Evolutionary conservation across 495 filamentous ascomycete genomes (phyloP), one percentile per base, ranked within the genome.

Genomic region (Sporormia fimetaria): DNA sequence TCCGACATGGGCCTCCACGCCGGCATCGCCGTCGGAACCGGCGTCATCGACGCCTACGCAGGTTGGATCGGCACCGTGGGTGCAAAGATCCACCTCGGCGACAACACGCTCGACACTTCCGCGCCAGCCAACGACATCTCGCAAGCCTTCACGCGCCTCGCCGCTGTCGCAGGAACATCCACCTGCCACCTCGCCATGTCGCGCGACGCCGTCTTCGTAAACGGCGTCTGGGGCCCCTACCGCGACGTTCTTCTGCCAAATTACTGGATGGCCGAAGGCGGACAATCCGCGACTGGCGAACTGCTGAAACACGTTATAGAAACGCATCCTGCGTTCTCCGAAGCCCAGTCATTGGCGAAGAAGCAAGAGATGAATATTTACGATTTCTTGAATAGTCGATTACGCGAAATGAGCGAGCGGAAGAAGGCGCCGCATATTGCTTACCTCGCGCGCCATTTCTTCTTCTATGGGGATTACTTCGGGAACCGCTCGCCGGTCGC

Each of bases 21-120:
- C 4, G 90, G 88, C 6, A 88, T 92, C 52, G 85, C 90, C 11
- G 78, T 98, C 42, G 90, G 90, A 14, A 90, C 82, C 51, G 87
- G 88, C 57, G 90, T 98, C 25, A 98, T 98, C 48, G 90, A 98
- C 63, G 88, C 90, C 4, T 98, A 98, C 59, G 90, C 90, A 12
- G 90, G 90, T 17, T 98, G 90, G 90, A 84, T 98, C 43, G 90
- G 90, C 25, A 95, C 88, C 2, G 90, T 98, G n/a, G 88, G 90
- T 36, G 86, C 90, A 10, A 94, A 94, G 59, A 83, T 94, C 44
- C 64, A 80, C 28, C 67, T 93, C 7, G 65, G 63, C 27, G 60
- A 66, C 20, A 68, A 74, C n/a, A 66, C 76, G 15, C 61, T 87
- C 6, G 74, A 72, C 52, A 59, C 67, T 8, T 68, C 67, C 26